Evolutionary conservation across 2,329 filamentous ascomycete species (phyloP), one percentile per base, ranked within the genome.

Genomic region (Immersiporthe knoxdaviesiana): DNA sequence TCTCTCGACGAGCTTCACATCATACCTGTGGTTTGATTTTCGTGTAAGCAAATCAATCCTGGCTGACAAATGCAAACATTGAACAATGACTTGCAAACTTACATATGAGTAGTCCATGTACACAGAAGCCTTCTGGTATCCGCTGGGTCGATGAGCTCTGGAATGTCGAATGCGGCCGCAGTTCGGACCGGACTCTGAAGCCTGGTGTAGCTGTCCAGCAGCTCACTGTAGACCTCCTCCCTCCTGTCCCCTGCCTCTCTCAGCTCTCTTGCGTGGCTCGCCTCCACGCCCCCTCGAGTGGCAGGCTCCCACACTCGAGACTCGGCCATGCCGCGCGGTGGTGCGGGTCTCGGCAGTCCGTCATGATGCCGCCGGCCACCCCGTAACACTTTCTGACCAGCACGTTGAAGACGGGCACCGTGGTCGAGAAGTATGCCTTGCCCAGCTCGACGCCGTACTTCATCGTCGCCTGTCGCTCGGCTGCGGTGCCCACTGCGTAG

Each of bases 171-270:
- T 14, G 84, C 83, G 77, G 90, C 89, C 16, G 88, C 88, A 4
- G 87, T 90, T 21, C 88, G 79, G 1, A 90, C 86, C 0, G 88
- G 88, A 72, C 90, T 91, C 86, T 90, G 90, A 72, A 90, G 74
- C 30, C 87, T 79, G 47, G 81, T 78, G 75, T 90, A 90, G 75
- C 89, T 87, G 32, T 85, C 82, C 59, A 90, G 85, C 41, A 91
- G 72, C 73, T 88, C 84, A 54, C 81, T 79, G 72, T 89, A 90
- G 56, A 83, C 76, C 71, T 81, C 81, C 24, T 81, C 82, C 0
- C 86, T 86, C 35, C 81, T 74, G 66, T 82, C 84, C 68, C 84
- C 83, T 37, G 85, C 85, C 72, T 87, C 83, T 69, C 83, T 85
- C 70, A 90, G 75, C 72, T 90, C 88, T 68, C 85, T 84, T 1